phyloP scores from a whole-genome alignment of 2,329 filamentous ascomycete species.

The Thelonectria olida region DNA sequence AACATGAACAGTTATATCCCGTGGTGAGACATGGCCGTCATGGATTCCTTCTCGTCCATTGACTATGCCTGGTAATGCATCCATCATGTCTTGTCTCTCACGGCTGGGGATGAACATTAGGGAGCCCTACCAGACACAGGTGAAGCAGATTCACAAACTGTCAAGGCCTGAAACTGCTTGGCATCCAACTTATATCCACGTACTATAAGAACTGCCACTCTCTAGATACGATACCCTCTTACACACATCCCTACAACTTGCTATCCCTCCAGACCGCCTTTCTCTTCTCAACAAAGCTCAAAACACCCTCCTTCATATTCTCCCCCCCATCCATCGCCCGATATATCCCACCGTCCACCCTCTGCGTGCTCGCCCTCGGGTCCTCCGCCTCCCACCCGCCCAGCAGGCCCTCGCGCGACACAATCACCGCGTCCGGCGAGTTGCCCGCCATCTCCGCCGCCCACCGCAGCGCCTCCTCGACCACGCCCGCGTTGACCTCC shows the following conservation, averaged over 20 bases:
- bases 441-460: constrained; percentile 70
- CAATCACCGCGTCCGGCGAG: constrained; percentile 80
- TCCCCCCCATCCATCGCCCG: constrained; percentile 69
- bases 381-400: constrained; percentile 76
- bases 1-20: neutral
- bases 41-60: too few species aligned
- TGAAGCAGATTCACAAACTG: too few species aligned
- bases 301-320: constrained; percentile 79
- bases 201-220: too few species aligned
- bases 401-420: constrained; percentile 76
- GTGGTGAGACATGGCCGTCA: neutral
- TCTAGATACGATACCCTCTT: too few species aligned
- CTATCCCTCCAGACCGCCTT: constrained; percentile 73
- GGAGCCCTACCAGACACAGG: neutral
- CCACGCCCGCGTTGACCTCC: constrained; percentile 49
- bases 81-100: neutral
- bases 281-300: constrained; percentile 80
- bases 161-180: neutral
- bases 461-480: constrained; percentile 67
- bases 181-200: neutral
- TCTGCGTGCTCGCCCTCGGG: constrained; percentile 68
- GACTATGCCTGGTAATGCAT: neutral
- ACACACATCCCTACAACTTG: constrained; percentile 58
- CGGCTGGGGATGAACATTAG: neutral
- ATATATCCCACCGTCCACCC: constrained; percentile 67